These are phyloP conservation scores for Fusarium denticulatum DNA, from an alignment of 2,329 filamentous ascomycete genomes.

Conservation along the genomic window DNA sequence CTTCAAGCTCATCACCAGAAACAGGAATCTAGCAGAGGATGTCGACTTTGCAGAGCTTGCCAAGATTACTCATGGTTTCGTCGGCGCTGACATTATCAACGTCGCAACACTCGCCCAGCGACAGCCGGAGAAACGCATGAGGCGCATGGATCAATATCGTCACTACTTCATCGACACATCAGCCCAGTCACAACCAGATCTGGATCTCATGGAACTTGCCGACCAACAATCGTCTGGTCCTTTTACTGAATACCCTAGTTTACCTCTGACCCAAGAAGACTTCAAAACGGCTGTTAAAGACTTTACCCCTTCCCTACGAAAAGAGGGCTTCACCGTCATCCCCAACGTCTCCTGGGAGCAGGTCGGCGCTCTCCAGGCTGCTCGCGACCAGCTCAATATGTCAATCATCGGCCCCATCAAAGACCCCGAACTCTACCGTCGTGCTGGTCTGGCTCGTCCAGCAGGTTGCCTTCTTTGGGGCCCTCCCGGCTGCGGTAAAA, in stretches of 20 bases:
- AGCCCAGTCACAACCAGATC: not conserved
- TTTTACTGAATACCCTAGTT: not conserved
- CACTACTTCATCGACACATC: not conserved
- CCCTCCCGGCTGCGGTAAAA: conserved; percentile 96
- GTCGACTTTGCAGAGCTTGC: conserved; percentile 80
- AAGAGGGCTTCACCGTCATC: conserved; percentile 94
- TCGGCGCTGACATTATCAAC: conserved; percentile 85
- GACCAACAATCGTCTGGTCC: not conserved
- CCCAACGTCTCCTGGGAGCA: conserved; percentile 93
- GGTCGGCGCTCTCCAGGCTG: conserved; percentile 83
- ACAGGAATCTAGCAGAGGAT: conserved; percentile 71
- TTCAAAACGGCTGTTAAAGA: conserved; percentile 80
- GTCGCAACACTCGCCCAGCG: conserved; percentile 60
- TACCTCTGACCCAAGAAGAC: conserved; percentile 54
- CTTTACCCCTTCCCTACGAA: conserved; percentile 70
- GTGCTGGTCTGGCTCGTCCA: conserved; percentile 81
- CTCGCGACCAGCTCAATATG: conserved; percentile 82
- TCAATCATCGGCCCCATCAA: conserved; percentile 93
- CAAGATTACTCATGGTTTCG: conserved; percentile 89
- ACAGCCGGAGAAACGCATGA: not conserved
- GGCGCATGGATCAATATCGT: not conserved
- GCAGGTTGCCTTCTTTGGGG: conserved; percentile 95
- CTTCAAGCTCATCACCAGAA: conserved; percentile 75
- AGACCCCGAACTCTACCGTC: conserved; percentile 78
- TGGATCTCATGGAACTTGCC: conserved; percentile 29